Evolutionary conservation across 345 rosid genomes (phyloP).

Genomic region (Leavenworthia alabamica): DNA sequence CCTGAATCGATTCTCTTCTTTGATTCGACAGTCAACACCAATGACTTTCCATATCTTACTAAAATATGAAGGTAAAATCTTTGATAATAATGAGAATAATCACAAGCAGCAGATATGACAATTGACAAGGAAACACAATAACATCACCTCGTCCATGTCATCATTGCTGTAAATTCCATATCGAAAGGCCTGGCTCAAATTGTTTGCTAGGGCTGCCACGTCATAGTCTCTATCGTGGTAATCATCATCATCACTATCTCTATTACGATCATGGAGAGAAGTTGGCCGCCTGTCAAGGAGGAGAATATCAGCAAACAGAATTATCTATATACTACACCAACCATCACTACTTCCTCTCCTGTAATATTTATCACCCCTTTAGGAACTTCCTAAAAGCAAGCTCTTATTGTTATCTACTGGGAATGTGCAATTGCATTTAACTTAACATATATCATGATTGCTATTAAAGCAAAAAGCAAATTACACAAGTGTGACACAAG

Average conservation of each 20-base stretch:
- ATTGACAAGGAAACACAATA: conserved; percentile 14
- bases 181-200: conserved; percentile 85
- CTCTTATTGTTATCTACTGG: conserved; percentile 5
- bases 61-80: neutral
- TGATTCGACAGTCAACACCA: neutral
- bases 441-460: neutral
- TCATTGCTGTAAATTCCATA: conserved; percentile 81
- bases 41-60: neutral
- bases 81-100: neutral
- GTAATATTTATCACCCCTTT: neutral
- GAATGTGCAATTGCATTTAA: conserved; percentile 2
- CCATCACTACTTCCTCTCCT: conserved; percentile 2
- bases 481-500: conserved; percentile 1
- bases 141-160: conserved; percentile 67
- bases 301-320: conserved; percentile 13
- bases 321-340: neutral
- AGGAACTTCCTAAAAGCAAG: conserved; percentile 3
- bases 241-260: conserved; percentile 94
- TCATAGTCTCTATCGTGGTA: conserved; percentile 94
- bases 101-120: neutral
- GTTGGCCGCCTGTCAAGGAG: conserved; percentile 72
- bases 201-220: conserved; percentile 87
- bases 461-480: conserved; percentile 8
- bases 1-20: neutral
- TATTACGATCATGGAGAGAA: conserved; percentile 64